Conservation (phyloP, 2,329 filamentous ascomycete species). For the Leptographium radiaticola region DNA sequence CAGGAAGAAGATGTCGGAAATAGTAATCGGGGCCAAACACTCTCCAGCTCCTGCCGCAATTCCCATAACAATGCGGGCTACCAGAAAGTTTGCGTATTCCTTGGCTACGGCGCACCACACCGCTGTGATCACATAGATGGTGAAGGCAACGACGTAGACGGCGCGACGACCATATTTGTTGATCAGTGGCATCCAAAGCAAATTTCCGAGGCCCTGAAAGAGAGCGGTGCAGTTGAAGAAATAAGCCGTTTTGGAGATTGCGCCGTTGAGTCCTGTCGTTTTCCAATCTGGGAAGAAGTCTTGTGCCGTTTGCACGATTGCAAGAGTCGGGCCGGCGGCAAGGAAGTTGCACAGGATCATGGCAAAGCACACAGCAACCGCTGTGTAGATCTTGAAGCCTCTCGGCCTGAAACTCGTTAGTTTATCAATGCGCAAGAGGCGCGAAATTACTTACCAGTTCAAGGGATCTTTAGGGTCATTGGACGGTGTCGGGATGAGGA, state of each 20-base stretch:
- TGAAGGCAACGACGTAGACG: slow-evolving; percentile 29
- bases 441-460: no score
- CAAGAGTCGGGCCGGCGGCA: slow-evolving; percentile 39
- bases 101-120: slow-evolving; percentile 30
- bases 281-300: slow-evolving; percentile 30
- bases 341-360: slow-evolving; percentile 45
- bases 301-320: slow-evolving; percentile 31
- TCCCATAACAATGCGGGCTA: slow-evolving; percentile 36
- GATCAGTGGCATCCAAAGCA: slow-evolving; percentile 31
- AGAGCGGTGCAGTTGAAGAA: slow-evolving; percentile 40
- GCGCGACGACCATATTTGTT: slow-evolving; percentile 32
- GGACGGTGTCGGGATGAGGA: no score
- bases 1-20: slow-evolving; percentile 43
- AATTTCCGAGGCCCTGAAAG: slow-evolving; percentile 32
- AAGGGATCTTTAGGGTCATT: no score
- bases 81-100: slow-evolving; percentile 27
- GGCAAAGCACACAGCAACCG: slow-evolving; percentile 33
- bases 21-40: slow-evolving; percentile 34
- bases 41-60: slow-evolving; percentile 40
- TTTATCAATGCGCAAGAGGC: no score
- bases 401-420: background rate
- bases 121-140: slow-evolving; percentile 26
- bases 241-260: slow-evolving; percentile 33
- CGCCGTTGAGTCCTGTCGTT: slow-evolving; percentile 14
- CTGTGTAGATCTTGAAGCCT: slow-evolving; percentile 33